phyloP scores from a whole-genome alignment of 345 rosid species.

The Eucalyptus marginata region DNA sequence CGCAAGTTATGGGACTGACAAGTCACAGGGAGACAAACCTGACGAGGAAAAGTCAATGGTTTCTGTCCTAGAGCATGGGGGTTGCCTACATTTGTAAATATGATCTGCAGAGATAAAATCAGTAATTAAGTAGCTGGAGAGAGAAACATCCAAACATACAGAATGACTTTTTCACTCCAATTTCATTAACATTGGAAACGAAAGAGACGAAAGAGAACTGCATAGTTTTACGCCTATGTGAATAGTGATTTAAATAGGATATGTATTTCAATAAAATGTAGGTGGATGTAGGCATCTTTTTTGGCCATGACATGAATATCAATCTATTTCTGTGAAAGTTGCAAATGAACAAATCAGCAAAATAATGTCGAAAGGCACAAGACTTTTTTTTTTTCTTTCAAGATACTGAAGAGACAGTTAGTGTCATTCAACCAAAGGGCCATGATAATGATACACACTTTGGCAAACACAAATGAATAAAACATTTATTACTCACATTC shows the following conservation, averaged over 20 bases:
- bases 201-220: background rate
- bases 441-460: background rate
- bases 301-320: background rate
- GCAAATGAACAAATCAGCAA: background rate
- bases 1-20: background rate
- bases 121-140: background rate
- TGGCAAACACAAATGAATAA: background rate
- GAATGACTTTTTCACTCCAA: background rate
- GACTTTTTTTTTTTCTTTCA: background rate
- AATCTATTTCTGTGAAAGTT: background rate
- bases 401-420: background rate
- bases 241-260: background rate
- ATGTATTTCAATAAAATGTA: background rate
- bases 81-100: constrained; percentile 97
- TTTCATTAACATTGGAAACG: background rate
- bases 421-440: background rate
- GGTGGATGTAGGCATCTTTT: background rate
- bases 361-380: background rate
- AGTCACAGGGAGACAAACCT: constrained; percentile 21
- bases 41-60: constrained; percentile 92
- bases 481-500: background rate
- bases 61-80: constrained; percentile 99
- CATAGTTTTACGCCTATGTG: background rate
- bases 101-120: constrained; percentile 42
- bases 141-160: background rate